Conservation (phyloP, 2,329 filamentous ascomycete species). For the Aspergillus awamori region DNA sequence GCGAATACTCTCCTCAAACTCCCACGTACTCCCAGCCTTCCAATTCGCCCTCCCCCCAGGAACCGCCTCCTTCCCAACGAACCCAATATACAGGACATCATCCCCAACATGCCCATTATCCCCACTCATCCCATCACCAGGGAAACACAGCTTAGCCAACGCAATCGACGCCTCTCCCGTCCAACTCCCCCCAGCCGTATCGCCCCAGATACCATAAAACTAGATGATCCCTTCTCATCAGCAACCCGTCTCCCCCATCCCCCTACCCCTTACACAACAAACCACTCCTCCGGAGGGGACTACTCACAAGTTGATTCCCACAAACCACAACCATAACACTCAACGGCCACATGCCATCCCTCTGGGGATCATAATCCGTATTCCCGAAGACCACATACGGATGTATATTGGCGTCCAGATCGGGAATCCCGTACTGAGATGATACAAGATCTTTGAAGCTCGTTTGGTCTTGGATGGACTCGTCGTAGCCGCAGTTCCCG, state of each 20-base stretch:
- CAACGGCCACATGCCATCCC: conserved; percentile 53
- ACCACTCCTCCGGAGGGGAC: too few species aligned
- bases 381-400: conserved; percentile 61
- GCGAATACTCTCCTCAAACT: conserved; percentile 53
- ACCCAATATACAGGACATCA: conserved; percentile 66
- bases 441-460: conserved; percentile 49
- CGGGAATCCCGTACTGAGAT: conserved; percentile 43
- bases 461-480: conserved; percentile 47
- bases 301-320: conserved; percentile 48
- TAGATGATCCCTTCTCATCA: conserved; percentile 20
- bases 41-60: conserved; percentile 61
- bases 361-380: conserved; percentile 48
- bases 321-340: conserved; percentile 61
- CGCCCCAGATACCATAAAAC: conserved; percentile 64
- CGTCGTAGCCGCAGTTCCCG: conserved; percentile 51
- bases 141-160: conserved; percentile 60
- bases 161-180: conserved; percentile 62
- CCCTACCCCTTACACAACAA: neutral
- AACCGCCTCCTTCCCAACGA: conserved; percentile 59
- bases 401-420: conserved; percentile 57
- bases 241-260: too few species aligned
- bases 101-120: conserved; percentile 58
- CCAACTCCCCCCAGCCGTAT: conserved; percentile 61
- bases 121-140: conserved; percentile 52
- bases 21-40: conserved; percentile 44